These are phyloP conservation scores for Berberis vulgaris DNA, from an alignment of 164 flowering plant genomes.

Conservation along the genomic window DNA sequence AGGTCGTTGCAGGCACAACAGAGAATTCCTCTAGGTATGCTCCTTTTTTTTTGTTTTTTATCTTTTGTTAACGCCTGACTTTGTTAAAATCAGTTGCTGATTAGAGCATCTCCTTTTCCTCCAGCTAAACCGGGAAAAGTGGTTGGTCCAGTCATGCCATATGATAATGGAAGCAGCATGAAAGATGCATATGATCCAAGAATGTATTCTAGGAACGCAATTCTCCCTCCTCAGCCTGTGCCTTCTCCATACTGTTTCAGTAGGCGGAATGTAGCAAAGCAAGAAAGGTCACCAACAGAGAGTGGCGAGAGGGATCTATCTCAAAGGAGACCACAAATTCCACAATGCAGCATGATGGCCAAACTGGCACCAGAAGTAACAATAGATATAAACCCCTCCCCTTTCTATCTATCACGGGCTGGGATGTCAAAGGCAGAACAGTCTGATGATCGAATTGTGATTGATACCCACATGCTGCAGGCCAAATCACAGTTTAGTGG, in stretches of 20 bases:
- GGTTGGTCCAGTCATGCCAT: constrained; percentile 48
- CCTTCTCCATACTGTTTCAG: constrained; percentile 35
- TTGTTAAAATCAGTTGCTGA: background rate
- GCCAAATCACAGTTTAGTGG: constrained; percentile 44
- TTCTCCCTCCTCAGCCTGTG: constrained; percentile 33
- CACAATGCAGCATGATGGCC: constrained; percentile 35
- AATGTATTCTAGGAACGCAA: constrained; percentile 30
- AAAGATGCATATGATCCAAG: constrained; percentile 53
- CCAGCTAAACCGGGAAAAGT: constrained; percentile 66
- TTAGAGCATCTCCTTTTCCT: background rate
- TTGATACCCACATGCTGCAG: constrained; percentile 54
- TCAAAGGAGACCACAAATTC: constrained; percentile 27
- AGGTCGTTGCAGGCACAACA: constrained; percentile 40
- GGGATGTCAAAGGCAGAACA: constrained; percentile 30
- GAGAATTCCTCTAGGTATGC: constrained; percentile 40
- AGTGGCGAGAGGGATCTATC: constrained; percentile 19
- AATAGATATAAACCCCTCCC: constrained; percentile 43
- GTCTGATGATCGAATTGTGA: constrained; percentile 26
- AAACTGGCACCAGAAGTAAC: constrained; percentile 60
- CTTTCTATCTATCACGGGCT: constrained; percentile 40
- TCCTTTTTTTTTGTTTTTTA: background rate
- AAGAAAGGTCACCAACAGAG: constrained; percentile 25
- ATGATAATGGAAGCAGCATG: constrained; percentile 31
- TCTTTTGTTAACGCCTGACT: background rate
- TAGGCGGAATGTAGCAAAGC: constrained; percentile 26